Percentiles rank a stretch among this genome's conserved stretches.
Conservation (phyloP, 1,284 basidiomycete species). For the Fistulina hepatica region DNA sequence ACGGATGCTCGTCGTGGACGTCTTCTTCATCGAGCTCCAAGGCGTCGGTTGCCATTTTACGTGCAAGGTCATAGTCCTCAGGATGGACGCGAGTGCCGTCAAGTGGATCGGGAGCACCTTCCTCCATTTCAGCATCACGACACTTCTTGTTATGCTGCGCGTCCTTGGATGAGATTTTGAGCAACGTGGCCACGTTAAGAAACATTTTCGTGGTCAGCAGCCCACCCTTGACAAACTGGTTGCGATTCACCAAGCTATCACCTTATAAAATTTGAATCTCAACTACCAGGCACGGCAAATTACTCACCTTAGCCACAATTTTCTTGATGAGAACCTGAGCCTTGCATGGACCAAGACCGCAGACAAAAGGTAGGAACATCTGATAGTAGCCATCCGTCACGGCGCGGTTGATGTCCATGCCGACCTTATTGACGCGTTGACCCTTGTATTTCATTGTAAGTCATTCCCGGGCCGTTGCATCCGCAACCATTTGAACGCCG, state of each 20-base stretch:
- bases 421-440: constrained; percentile 85
- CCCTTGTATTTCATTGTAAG: constrained; percentile 78
- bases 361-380: constrained; percentile 80
- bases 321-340: constrained; percentile 79
- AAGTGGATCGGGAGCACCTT: constrained; percentile 76
- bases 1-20: constrained; percentile 81
- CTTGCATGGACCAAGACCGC: constrained; percentile 93
- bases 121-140: no score
- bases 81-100: constrained; percentile 96
- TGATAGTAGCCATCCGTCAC: constrained; percentile 83
- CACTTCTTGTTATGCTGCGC: no score
- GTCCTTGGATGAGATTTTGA: constrained; percentile 72
- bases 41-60: constrained; percentile 98
- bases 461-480: constrained; percentile 92
- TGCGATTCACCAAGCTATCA: constrained; percentile 75
- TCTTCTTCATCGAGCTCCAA: constrained; percentile 95
- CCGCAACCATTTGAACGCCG: constrained; percentile 82
- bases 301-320: constrained; percentile 58
- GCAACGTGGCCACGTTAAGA: constrained; percentile 83
- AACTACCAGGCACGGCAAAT: constrained; percentile 1
- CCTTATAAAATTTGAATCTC: constrained; percentile 41
- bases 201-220: constrained; percentile 82
- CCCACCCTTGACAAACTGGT: constrained; percentile 72
- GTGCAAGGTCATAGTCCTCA: constrained; percentile 95
- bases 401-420: constrained; percentile 93